Evolutionary conservation across 2,329 filamentous ascomycete species (phyloP).

Genomic region (Pseudogymnoascus sp.): DNA sequence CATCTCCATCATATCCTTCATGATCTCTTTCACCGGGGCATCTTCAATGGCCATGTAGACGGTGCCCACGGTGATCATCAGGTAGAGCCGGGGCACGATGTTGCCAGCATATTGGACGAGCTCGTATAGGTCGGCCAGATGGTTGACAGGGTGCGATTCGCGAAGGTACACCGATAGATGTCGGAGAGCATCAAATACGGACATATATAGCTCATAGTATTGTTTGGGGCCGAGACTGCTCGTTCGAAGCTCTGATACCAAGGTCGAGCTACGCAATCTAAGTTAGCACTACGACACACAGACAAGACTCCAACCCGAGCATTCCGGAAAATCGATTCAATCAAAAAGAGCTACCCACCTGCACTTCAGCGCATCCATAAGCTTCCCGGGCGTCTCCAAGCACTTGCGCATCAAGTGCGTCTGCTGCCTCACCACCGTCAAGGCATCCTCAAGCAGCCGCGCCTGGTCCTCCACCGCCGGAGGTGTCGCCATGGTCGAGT

Average conservation of each 20-base stretch:
- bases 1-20: conserved; percentile 99
- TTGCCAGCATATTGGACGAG: conserved; percentile 97
- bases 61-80: conserved; percentile 98
- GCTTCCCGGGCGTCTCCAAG: conserved; percentile 91
- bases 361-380: conserved; percentile 99
- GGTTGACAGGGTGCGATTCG: conserved; percentile 95
- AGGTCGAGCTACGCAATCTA: conserved; percentile 65
- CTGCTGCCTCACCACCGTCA: conserved; percentile 94
- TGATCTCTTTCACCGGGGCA: conserved; percentile 97
- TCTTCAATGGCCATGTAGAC: conserved; percentile 99
- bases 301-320: conserved; percentile 12
- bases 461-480: conserved; percentile 72
- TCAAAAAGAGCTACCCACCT: conserved; percentile 56
- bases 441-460: conserved; percentile 92
- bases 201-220: conserved; percentile 99
- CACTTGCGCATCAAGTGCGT: conserved; percentile 96
- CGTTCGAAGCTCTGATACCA: conserved; percentile 96
- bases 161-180: conserved; percentile 94
- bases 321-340: conserved; percentile 9
- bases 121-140: conserved; percentile 95
- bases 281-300: conserved; percentile 23
- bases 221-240: conserved; percentile 97
- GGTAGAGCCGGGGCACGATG: conserved; percentile 89
- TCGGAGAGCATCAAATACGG: conserved; percentile 94
- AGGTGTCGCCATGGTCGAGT: conserved; percentile 42